Evolutionary conservation across 371 early-diverging fungal species (phyloP), one percentile per base, ranked within the genome.

Genomic region (Mucor ambiguus): DNA sequence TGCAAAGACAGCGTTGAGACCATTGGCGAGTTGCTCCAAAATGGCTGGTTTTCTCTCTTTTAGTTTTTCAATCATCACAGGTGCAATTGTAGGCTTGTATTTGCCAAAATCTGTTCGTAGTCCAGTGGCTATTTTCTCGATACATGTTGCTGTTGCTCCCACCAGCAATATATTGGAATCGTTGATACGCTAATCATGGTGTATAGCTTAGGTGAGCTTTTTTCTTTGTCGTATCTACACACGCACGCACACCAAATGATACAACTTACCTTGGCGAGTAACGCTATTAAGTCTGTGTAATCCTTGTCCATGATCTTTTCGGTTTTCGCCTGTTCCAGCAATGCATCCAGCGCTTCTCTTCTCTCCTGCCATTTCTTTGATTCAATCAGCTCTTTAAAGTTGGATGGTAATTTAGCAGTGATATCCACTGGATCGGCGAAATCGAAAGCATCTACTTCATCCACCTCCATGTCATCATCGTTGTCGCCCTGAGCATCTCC

Each of bases 351-450:
- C 0, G 91, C 95, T 63, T 97, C 98, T 73, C 95, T 94, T 72
- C 98, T 86, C 71, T 97, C 97, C 72, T 96, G 90, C 99, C 99
- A 98, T 67, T 97, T 97, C 52, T 91, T 83, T 4, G 97, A 94
- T 2, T 75, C 90, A 37, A 95, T 61, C 28, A 87, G 63, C n/a
- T 83, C 84, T 73, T 89, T 89, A 69, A 96, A 97, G 60, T 90
- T 88, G 26, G 77, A 77, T 2, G 94, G 91, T 41, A 99, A 77
- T 81, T 96, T 95, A 35, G 83, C 85, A 9, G 92, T 85, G 32
- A 98, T 89, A 66, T 96, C 92, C 5, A 98, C 92, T 2, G 98
- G 94, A 62, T 98, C 98, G 4, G 89, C 84, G 12, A 98, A 70
- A 59, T 95, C 95, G 70, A 88, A 92, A 4, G 70, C 70, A 38